These are phyloP conservation scores for Exophiala xenobiotica DNA, from an alignment of 2,329 filamentous ascomycete species.

Conservation along the genomic window DNA sequence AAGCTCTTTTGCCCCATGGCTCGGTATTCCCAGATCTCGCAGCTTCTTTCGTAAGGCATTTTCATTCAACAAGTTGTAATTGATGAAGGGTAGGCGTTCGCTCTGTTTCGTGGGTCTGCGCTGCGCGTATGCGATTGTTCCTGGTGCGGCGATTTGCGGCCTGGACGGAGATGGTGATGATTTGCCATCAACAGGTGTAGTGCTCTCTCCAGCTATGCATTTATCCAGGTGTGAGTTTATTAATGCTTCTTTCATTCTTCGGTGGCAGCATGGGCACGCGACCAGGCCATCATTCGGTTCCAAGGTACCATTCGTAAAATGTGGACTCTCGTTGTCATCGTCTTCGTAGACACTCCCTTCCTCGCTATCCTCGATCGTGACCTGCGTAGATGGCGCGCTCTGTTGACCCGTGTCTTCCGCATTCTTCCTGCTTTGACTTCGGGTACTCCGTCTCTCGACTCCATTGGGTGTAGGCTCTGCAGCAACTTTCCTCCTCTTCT, in stretches of 20 bases:
- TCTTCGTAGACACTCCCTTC: conserved; percentile 34
- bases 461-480: conserved; percentile 12
- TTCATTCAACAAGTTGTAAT: conserved; percentile 86
- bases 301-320: not conserved
- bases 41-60: conserved; percentile 75
- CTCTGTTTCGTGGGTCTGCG: conserved; percentile 23
- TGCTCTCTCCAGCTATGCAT: conserved; percentile 46
- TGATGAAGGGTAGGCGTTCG: conserved; percentile 74
- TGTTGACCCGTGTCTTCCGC: conserved; percentile 39
- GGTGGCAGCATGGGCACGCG: conserved; percentile 77
- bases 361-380: conserved; percentile 43
- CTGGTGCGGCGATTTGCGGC: conserved; percentile 11
- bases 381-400: conserved; percentile 23
- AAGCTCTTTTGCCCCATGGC: conserved; percentile 64
- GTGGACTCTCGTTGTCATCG: conserved; percentile 21
- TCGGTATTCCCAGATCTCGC: conserved; percentile 73
- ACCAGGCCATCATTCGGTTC: conserved; percentile 69
- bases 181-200: conserved; percentile 15
- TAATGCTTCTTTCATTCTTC: conserved; percentile 73
- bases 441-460: conserved; percentile 52
- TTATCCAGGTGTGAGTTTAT: conserved; percentile 81
- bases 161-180: conserved; percentile 16
- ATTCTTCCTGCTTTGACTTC: conserved; percentile 48
- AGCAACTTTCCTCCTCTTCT: conserved; percentile 31
- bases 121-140: conserved; percentile 26